These are phyloP conservation scores for Aschersonia sp. DNA, from an alignment of 2,329 filamentous ascomycete species.

Conservation along the genomic window DNA sequence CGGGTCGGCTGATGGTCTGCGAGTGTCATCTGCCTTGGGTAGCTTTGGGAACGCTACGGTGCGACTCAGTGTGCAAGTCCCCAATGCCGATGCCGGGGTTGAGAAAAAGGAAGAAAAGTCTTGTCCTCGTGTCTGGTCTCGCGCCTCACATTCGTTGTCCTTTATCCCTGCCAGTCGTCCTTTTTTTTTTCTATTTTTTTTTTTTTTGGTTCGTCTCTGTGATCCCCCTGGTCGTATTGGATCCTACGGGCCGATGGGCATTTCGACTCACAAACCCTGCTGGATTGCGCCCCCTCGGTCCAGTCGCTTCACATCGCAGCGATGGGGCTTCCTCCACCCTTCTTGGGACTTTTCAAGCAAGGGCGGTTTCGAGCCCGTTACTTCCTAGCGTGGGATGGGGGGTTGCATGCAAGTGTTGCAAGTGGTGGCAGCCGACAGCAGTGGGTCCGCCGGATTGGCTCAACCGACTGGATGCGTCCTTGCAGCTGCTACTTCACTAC, in stretches of 20 bases:
- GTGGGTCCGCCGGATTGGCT: background rate
- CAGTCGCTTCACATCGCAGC: background rate
- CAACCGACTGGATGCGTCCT: background rate
- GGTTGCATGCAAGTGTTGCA: background rate
- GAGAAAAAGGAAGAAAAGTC: background rate
- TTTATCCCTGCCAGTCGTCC: background rate
- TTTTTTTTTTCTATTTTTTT: background rate
- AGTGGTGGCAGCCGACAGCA: background rate
- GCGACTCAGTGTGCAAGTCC: background rate
- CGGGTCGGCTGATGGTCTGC: background rate
- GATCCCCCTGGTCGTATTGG: background rate
- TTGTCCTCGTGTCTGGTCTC: background rate
- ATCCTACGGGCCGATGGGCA: constrained; percentile 1
- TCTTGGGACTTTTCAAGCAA: background rate
- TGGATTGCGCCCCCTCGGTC: background rate
- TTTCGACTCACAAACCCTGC: constrained; percentile 6
- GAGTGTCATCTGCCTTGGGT: background rate
- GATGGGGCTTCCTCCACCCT: background rate
- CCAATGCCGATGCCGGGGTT: too few relatives aligned
- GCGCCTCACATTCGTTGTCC: background rate
- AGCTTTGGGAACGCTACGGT: background rate
- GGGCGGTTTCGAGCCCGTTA: background rate
- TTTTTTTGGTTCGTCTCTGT: background rate
- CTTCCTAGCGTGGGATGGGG: background rate
- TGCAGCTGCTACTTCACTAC: background rate